Evolutionary conservation across 768 basidiomycete genomes (phyloP).

Genomic region (Russula griseocarnosa): DNA sequence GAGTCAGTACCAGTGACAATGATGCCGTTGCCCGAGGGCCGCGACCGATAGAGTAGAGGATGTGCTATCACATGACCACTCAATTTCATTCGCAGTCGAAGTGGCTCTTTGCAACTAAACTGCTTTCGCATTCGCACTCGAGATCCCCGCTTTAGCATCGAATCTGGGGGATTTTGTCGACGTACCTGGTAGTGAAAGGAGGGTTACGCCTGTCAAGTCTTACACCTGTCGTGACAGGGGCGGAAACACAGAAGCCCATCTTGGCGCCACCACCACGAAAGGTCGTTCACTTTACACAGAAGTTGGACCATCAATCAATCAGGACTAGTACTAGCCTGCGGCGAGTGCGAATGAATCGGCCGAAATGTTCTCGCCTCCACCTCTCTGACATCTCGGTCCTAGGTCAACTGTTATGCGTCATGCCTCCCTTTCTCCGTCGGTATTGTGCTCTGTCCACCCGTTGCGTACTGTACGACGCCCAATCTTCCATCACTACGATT

Average conservation of each 20-base stretch:
- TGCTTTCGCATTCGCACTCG: background rate
- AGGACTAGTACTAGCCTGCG: background rate
- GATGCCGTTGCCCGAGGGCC: too few relatives aligned
- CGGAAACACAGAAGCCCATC: background rate
- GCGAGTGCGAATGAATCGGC: background rate
- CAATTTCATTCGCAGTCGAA: too few relatives aligned
- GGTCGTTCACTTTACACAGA: background rate
- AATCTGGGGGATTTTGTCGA: background rate
- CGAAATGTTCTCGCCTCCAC: background rate
- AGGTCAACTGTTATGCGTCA: background rate
- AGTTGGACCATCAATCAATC: background rate
- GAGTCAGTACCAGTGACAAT: too few relatives aligned
- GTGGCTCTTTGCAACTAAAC: background rate
- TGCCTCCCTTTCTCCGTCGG: background rate
- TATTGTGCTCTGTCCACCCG: background rate
- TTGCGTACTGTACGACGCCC: background rate
- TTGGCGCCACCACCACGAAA: background rate
- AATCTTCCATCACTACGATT: background rate
- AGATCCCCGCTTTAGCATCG: background rate
- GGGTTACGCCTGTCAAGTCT: too few relatives aligned
- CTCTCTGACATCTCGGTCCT: background rate
- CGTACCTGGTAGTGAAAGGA: background rate
- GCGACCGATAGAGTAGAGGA: too few relatives aligned
- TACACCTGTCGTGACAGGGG: too few relatives aligned
- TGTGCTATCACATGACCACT: background rate